Conservation (phyloP, 2,329 filamentous ascomycete genomes). For the Cryphonectria nitschkei region DNA sequence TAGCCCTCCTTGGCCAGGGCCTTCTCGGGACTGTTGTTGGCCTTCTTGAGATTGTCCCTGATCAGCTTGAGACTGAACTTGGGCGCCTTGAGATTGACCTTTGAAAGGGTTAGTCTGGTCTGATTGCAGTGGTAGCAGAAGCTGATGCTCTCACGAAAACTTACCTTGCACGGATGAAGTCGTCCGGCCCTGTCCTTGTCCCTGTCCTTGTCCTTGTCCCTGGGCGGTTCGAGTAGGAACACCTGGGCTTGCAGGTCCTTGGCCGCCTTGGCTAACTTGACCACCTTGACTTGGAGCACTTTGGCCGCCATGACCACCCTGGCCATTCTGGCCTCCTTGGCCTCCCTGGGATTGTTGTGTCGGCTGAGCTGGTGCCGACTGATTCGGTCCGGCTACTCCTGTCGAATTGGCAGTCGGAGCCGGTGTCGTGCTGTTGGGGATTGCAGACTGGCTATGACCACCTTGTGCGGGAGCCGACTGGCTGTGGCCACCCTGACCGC, state of each 20-base stretch:
- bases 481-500: background rate
- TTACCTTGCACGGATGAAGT: constrained; percentile 1
- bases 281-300: background rate
- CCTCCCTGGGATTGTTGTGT: background rate
- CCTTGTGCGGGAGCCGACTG: constrained; percentile 12
- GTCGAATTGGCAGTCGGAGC: constrained; percentile 15
- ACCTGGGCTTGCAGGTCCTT: constrained; percentile 13
- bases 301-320: background rate
- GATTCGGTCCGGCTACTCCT: background rate
- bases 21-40: constrained; percentile 3
- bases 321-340: background rate
- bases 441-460: constrained; percentile 12
- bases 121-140: background rate
- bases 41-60: constrained; percentile 8
- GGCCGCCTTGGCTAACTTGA: background rate
- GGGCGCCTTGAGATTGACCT: constrained; percentile 14
- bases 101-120: background rate
- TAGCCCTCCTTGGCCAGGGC: constrained; percentile 11
- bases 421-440: constrained; percentile 19
- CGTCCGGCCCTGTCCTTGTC: constrained; percentile 4
- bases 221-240: background rate
- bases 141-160: background rate
- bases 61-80: constrained; percentile 3
- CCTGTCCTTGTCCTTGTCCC: background rate
- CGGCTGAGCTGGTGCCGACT: background rate